phyloP scores from a whole-genome alignment of 108 stramenopile genomes.

The Discostella stelligeroides region DNA sequence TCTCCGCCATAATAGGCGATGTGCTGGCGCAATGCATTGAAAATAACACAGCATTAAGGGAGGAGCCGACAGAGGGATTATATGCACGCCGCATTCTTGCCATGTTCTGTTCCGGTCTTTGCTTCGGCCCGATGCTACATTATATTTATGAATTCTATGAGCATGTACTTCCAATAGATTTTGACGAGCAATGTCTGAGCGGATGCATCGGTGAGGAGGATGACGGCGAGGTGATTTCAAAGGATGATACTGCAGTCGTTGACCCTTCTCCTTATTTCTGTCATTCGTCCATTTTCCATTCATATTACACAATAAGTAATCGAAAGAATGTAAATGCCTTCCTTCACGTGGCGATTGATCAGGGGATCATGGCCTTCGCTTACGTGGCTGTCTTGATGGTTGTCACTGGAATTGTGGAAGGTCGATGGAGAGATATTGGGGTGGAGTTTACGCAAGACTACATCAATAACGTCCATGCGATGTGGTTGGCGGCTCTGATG shows the following conservation, averaged over 20 bases:
- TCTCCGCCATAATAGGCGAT: background rate
- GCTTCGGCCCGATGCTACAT: conserved; percentile 8
- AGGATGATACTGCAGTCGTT: no score
- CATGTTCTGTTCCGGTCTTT: conserved; percentile 9
- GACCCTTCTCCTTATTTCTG: no score
- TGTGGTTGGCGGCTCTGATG: no score
- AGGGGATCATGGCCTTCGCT: conserved; percentile 35
- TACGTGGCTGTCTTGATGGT: conserved; percentile 35
- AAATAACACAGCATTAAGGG: background rate
- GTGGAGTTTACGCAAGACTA: conserved; percentile 30
- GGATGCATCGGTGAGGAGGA: no score
- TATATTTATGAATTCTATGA: conserved; percentile 11
- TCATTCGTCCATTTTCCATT: conserved; percentile 6
- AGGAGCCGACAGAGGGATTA: background rate
- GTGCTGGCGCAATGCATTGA: conserved; percentile 2
- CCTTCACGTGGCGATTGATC: conserved; percentile 36
- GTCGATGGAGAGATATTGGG: conserved; percentile 14
- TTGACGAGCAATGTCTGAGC: no score
- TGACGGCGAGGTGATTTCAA: no score
- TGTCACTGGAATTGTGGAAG: conserved; percentile 30
- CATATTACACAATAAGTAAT: conserved; percentile 11
- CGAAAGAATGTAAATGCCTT: conserved; percentile 20
- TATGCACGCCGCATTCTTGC: background rate
- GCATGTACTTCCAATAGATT: conserved; percentile 4
- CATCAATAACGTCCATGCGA: conserved; percentile 16